phyloP scores from a whole-genome alignment of 2,329 filamentous ascomycete genomes.

The Fusarium neocosmosporiellum region DNA sequence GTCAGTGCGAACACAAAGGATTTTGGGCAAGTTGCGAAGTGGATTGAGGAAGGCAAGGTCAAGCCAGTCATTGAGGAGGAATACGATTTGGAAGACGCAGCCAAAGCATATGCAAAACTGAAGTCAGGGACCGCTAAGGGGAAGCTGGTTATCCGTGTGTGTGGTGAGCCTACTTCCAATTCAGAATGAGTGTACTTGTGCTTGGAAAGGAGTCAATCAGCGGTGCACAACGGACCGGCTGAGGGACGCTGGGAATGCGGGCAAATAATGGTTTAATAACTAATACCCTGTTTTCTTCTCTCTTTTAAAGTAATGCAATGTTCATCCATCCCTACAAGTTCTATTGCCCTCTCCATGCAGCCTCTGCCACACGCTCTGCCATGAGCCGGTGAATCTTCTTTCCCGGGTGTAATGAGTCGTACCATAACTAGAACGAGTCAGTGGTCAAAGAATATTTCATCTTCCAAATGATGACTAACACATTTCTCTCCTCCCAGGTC shows the following conservation, averaged over 20 bases:
- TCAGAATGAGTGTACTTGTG: not conserved
- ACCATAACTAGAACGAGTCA: constrained; percentile 1
- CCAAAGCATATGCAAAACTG: constrained; percentile 17
- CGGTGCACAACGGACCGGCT: not conserved
- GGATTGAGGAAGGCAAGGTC: constrained; percentile 16
- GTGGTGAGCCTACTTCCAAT: not conserved
- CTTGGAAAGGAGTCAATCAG: too few relatives aligned
- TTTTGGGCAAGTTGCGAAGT: constrained; percentile 14
- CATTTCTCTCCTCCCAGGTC: not conserved
- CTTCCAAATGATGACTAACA: not conserved
- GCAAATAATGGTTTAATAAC: not conserved
- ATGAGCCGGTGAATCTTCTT: not conserved
- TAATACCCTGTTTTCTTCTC: not conserved
- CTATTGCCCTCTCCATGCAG: not conserved
- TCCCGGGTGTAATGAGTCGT: constrained; percentile 1
- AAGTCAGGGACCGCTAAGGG: constrained; percentile 13
- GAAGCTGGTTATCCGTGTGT: constrained; percentile 21
- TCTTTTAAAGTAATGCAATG: not conserved
- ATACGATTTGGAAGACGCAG: constrained; percentile 9
- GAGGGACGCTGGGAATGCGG: not conserved
- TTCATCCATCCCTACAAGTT: not conserved
- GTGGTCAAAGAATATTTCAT: not conserved
- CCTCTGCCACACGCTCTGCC: not conserved
- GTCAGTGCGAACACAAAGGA: constrained; percentile 21
- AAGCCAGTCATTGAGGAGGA: constrained; percentile 19